Percentiles rank a stretch among this genome's conserved stretches.
These are phyloP conservation scores for Saturnispora halmiae DNA, from an alignment of 805 yeast genomes.

Conservation along the genomic window DNA sequence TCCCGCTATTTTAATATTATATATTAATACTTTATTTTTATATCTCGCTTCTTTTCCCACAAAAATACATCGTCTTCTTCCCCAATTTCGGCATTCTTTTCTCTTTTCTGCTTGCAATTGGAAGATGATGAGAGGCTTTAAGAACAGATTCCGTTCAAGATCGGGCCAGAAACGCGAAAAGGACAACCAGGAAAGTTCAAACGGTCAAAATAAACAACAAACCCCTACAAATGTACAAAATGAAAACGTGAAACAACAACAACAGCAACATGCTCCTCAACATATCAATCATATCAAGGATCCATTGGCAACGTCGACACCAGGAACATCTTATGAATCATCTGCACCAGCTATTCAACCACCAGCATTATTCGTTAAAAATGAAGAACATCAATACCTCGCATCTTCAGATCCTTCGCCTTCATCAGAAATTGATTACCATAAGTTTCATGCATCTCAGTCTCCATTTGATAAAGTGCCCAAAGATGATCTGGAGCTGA, in stretches of 20 bases:
- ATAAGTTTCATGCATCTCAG: constrained; percentile 26
- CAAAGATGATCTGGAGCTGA: constrained; percentile 70
- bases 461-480: constrained; percentile 30
- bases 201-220: constrained; percentile 15
- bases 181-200: constrained; percentile 30
- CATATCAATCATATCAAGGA: background rate
- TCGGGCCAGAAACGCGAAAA: constrained; percentile 17
- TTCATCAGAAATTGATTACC: constrained; percentile 21
- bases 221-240: constrained; percentile 6
- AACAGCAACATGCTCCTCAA: constrained; percentile 2
- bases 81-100: too few species aligned
- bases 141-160: constrained; percentile 43
- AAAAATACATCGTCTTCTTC: too few species aligned
- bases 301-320: too few species aligned
- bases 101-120: too few species aligned
- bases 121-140: constrained; percentile 69
- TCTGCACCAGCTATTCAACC: background rate
- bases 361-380: too few species aligned
- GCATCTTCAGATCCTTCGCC: constrained; percentile 9
- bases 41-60: too few species aligned
- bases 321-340: background rate
- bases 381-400: background rate
- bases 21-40: too few species aligned
- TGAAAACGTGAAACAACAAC: background rate
- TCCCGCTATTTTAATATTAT: too few species aligned